Evolutionary conservation across 2,329 filamentous ascomycete species (phyloP).

Genomic region (Tolypocladium tropicale): DNA sequence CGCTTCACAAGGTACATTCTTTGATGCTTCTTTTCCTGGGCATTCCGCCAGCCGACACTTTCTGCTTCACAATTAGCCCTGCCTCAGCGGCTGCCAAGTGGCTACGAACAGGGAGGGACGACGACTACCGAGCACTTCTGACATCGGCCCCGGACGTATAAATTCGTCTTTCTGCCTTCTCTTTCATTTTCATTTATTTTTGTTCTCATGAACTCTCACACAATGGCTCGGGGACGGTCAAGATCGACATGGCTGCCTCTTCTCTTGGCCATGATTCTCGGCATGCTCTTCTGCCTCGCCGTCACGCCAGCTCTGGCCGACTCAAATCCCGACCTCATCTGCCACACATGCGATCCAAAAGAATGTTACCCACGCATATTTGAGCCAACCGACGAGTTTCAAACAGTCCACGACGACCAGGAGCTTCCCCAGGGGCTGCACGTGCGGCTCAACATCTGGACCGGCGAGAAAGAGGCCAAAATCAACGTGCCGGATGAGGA

Average conservation of each 20-base stretch:
- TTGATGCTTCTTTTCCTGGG: not conserved
- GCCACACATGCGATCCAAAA: constrained; percentile 45
- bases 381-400: constrained; percentile 53
- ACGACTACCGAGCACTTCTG: not conserved
- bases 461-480: constrained; percentile 55
- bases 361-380: constrained; percentile 60
- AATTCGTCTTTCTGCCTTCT: not conserved
- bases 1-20: not conserved
- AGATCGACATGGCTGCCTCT: not conserved
- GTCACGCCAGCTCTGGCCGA: constrained; percentile 15
- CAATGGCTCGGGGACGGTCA: not conserved
- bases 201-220: not conserved
- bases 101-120: not conserved
- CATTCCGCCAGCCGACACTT: not conserved
- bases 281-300: constrained; percentile 16
- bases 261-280: constrained; percentile 14
- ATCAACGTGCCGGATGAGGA: constrained; percentile 49
- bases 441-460: constrained; percentile 53
- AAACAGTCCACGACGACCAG: constrained; percentile 52
- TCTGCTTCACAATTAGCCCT: no score
- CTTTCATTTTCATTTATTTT: not conserved
- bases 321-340: constrained; percentile 48
- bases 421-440: constrained; percentile 56
- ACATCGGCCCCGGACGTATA: not conserved
- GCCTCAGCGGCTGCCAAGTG: not conserved